Evolutionary conservation across 2,329 filamentous ascomycete species (phyloP), one percentile per base, ranked within the genome.

Genomic region (Sphaerostilbella broomeana): DNA sequence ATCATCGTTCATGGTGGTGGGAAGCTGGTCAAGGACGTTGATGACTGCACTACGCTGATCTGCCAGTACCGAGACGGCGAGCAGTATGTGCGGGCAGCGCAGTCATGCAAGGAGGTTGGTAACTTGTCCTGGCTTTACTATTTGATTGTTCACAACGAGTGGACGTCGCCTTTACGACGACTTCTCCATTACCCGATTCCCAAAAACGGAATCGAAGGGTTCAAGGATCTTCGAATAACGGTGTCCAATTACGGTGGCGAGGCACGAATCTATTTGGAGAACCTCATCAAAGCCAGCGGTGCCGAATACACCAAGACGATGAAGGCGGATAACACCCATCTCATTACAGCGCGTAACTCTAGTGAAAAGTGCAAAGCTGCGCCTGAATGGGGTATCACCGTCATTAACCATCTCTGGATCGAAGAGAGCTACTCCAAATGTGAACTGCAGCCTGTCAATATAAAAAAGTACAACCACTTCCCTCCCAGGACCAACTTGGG

Each of bases 201-300:
- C 5, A 77, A 75, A 32, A 60, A 80, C 7, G 86, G 86, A 1
- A 79, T 98, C 24, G 77, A 82, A 0, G 89, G 86, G 0, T 95
- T 98, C 56, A 62, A 83, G 43, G 69, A 74, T 6, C 70, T 84
- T 59, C 78, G 74, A 36, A 92, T 98, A 53, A 95, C 88, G 42
- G 72, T 98, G 5, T 97, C 92, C 5, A 98, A 97, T 60, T 98
- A 98, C 57, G 87, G 87, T 31, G 92, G 92, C 21, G 92, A 98
- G 60, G 87, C 92, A 12, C 80, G 92, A 32, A 80, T 87, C 37
- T 98, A 97, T 54, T 72, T 98, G 4, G 89, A 97, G 61, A 97
- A 95, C 51, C 72, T 98, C 25, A 84, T 95, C 51, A 79, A 71
- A 44, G 88, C 88, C 17, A 73, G 83, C 12, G 92, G 92, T 12